Conservation (phyloP, 371 early-diverging fungal genomes). For the Apophysomyces trapeziformis region DNA sequence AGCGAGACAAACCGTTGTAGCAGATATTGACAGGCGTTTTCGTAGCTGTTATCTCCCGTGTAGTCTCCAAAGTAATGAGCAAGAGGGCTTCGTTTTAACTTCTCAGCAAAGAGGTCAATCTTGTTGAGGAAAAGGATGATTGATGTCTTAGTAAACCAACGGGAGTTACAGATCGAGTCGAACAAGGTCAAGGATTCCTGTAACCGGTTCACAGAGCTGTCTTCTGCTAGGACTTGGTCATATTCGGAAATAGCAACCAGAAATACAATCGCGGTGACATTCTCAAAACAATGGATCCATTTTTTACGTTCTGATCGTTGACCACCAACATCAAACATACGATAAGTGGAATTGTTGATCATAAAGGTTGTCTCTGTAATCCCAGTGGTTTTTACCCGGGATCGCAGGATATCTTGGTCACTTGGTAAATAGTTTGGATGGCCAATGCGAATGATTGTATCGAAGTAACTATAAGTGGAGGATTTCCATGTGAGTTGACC, state of each 20-base stretch:
- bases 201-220: slow-evolving; percentile 79
- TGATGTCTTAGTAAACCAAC: slow-evolving; percentile 81
- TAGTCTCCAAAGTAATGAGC: slow-evolving; percentile 75
- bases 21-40: slow-evolving; percentile 58
- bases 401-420: slow-evolving; percentile 86
- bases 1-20: slow-evolving; percentile 48
- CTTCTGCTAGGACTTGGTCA: slow-evolving; percentile 93
- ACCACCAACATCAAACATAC: slow-evolving; percentile 95
- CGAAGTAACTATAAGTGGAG: slow-evolving; percentile 70
- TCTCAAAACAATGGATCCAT: slow-evolving; percentile 95
- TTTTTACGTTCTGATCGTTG: slow-evolving; percentile 93
- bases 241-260: slow-evolving; percentile 94
- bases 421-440: slow-evolving; percentile 77
- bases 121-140: slow-evolving; percentile 88
- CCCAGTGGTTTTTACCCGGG: slow-evolving; percentile 85
- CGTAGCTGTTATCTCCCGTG: slow-evolving; percentile 69
- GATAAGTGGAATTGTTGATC: slow-evolving; percentile 77
- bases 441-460: slow-evolving; percentile 83
- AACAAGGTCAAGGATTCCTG: slow-evolving; percentile 71
- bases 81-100: slow-evolving; percentile 67
- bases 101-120: slow-evolving; percentile 79
- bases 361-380: slow-evolving; percentile 88
- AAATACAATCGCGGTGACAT: slow-evolving; percentile 93
- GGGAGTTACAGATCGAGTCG: slow-evolving; percentile 77
- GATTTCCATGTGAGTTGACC: slow-evolving; percentile 8